Percentiles rank a stretch among this genome's conserved stretches.
Conservation (phyloP, 805 yeast species). For the Schizosaccharomyces lindneri region DNA sequence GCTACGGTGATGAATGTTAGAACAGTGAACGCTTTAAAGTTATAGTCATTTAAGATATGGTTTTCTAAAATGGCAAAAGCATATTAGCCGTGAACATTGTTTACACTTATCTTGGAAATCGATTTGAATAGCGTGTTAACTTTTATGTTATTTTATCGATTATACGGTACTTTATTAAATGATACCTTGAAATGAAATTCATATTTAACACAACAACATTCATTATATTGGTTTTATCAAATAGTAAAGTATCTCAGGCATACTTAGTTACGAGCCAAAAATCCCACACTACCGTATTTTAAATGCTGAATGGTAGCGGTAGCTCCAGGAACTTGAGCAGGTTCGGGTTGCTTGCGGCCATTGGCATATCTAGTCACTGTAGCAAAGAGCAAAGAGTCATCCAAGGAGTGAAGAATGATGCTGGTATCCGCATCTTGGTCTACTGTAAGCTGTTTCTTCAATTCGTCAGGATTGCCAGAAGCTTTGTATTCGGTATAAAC, state of each 20-base stretch:
- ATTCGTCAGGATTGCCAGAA: background rate
- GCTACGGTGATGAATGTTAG: too few relatives aligned
- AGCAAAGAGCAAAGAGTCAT: background rate
- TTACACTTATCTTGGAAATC: too few relatives aligned
- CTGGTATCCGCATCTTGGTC: background rate
- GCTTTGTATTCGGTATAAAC: background rate
- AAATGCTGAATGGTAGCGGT: background rate
- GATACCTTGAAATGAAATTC: too few relatives aligned
- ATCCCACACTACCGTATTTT: background rate
- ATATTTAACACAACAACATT: too few relatives aligned
- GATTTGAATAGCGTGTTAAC: too few relatives aligned
- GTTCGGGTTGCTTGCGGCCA: background rate
- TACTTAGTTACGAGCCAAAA: background rate
- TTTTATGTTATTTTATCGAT: too few relatives aligned
- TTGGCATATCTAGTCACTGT: background rate
- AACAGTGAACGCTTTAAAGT: too few relatives aligned
- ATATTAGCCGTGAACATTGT: too few relatives aligned
- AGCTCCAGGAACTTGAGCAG: background rate
- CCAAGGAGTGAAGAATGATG: background rate
- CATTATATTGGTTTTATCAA: background rate
- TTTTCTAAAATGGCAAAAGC: too few relatives aligned
- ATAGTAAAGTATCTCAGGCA: background rate
- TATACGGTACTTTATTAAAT: too few relatives aligned
- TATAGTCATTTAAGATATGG: too few relatives aligned
- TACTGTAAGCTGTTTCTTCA: background rate